These are phyloP conservation scores for Gypsophila paniculata DNA, from an alignment of 179 eudicot genomes.

Conservation along the genomic window DNA sequence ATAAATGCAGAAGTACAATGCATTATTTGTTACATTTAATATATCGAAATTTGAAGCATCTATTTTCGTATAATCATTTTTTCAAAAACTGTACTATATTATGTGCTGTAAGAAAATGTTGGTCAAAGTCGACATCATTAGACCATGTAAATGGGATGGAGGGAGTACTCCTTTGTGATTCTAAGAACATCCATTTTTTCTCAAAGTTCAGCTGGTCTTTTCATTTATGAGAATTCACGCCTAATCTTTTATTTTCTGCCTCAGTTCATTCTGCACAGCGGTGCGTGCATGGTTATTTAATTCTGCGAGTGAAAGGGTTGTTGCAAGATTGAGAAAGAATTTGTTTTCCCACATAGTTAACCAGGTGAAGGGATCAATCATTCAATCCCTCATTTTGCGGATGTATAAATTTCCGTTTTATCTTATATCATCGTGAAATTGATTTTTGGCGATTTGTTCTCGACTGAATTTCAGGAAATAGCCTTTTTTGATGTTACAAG, in stretches of 20 bases:
- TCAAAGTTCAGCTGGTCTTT: slow-evolving; percentile 7
- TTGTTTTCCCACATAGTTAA: slow-evolving; percentile 66
- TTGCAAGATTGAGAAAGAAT: slow-evolving; percentile 74
- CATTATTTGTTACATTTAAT: too few species aligned
- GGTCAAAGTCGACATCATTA: too few species aligned
- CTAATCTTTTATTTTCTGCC: slow-evolving; percentile 12
- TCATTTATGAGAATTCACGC: background rate
- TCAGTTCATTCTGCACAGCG: slow-evolving; percentile 66
- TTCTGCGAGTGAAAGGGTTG: slow-evolving; percentile 89
- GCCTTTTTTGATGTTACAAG: slow-evolving; percentile 88
- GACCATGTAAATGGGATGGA: too few species aligned
- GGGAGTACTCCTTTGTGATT: background rate
- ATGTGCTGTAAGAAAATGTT: too few species aligned
- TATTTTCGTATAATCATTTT: too few species aligned
- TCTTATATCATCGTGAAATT: background rate
- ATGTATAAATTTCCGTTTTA: slow-evolving; percentile 3
- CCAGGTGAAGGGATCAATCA: slow-evolving; percentile 40
- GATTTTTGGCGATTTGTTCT: slow-evolving; percentile 2
- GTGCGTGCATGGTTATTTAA: slow-evolving; percentile 76
- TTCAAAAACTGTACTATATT: too few species aligned
- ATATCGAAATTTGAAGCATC: too few species aligned
- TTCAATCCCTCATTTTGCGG: background rate
- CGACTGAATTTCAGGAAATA: slow-evolving; percentile 52
- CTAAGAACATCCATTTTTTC: background rate
- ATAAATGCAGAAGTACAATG: too few species aligned